Base-by-base conservation (phyloP, 352 stramenopile genomes). In the Pythium folliculosum region DNA sequence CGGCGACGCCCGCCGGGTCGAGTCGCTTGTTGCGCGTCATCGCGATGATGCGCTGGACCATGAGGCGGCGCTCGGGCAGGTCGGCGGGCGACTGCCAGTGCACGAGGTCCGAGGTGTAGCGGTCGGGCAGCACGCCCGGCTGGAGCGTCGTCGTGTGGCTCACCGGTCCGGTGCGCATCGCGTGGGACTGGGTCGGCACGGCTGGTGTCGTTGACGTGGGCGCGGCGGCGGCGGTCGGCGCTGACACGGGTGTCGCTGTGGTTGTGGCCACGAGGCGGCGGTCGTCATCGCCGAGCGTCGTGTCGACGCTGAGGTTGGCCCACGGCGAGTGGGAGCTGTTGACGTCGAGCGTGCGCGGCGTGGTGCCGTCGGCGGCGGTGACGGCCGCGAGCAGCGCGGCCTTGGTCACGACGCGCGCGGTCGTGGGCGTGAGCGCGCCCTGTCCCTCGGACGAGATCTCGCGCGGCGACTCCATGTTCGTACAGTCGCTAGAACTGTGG, bases 41-140 rank as follows among this genome's bases (percentile, higher is more conserved):
- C 37, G 84, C 84, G 64, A 95, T 95, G 70, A 95, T 95, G 32
- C 87, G 83, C 70, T 95, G 87, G 8, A 95, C 87, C 87, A 95
- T 93, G 2, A 95, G 75, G 0, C 87, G 70, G 0, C 87, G 84
- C 63, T 95, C 87, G 0, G 87, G 87, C 2, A 95, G 72, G 67
- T 95, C 87, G 0, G 78, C 82, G 10, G 84, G 82, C n/a, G 84
- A 91, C 76, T 95, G 87, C 87, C 87, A 95, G 60, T 93, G 87
- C 10, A 85, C 75, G 40, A 95, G 60, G 53, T 95, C 87, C 4
- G 81, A 72, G 13, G 87, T 93, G 67, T 93, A 95, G 1, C 84
- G 81, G 54, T 93, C 86, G 1, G 84, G 84, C 3, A 92, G 78
- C 12, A 88, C 69, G 5, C 84, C 84, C 0, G 81, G 78, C 37